These are phyloP conservation scores for Fonsecaea erecta DNA, from an alignment of 2,329 filamentous ascomycete species.

Conservation along the genomic window DNA sequence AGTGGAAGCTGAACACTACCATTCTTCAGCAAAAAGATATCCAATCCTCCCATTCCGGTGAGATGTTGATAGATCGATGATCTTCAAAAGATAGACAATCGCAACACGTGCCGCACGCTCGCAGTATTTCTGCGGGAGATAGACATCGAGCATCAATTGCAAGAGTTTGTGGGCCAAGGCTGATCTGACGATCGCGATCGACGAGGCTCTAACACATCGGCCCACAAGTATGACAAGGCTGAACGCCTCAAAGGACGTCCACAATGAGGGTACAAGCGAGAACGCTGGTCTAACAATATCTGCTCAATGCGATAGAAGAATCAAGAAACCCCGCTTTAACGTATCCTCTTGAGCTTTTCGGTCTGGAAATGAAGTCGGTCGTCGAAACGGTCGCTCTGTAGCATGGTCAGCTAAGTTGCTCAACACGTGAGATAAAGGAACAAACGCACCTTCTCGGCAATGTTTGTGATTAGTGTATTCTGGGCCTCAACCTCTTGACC, in stretches of 20 bases:
- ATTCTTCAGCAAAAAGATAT: neutral
- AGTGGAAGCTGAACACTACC: neutral
- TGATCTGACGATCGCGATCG: conserved; percentile 30
- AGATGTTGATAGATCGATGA: neutral
- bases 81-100: neutral
- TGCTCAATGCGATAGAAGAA: neutral
- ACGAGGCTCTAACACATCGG: conserved; percentile 18
- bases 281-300: neutral
- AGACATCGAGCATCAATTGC: conserved; percentile 18
- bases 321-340: conserved; percentile 12
- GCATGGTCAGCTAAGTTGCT: conserved; percentile 14
- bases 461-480: conserved; percentile 76
- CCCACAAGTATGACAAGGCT: conserved; percentile 6
- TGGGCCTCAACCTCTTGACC: conserved; percentile 75
- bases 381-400: conserved; percentile 39
- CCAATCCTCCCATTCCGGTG: neutral
- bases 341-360: conserved; percentile 37
- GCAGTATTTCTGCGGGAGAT: conserved; percentile 1
- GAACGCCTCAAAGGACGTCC: conserved; percentile 12
- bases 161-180: conserved; percentile 16
- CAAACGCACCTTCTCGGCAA: conserved; percentile 71
- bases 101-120: conserved; percentile 5
- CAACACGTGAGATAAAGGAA: neutral
- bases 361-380: conserved; percentile 37
- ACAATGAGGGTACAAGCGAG: neutral